Percentiles rank a stretch among this genome's conserved stretches.
These are phyloP conservation scores for Stemphylium vesicarium DNA, from an alignment of 2,329 filamentous ascomycete species.

Conservation along the genomic window DNA sequence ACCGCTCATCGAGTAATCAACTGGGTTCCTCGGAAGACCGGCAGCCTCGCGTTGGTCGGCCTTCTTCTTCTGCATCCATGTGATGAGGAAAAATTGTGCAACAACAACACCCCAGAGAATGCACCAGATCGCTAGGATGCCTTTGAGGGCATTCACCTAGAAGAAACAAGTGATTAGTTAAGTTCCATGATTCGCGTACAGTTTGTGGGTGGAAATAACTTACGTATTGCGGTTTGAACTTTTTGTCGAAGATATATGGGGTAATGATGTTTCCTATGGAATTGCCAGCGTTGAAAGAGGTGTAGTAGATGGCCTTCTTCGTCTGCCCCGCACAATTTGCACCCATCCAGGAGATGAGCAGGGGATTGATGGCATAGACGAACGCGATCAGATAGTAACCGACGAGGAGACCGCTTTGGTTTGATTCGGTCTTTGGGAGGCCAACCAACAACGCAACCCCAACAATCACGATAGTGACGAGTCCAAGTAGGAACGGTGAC, in stretches of 20 bases:
- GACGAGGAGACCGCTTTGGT: constrained; percentile 59
- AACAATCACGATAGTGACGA: constrained; percentile 62
- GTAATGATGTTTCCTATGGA: constrained; percentile 66
- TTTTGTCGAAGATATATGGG: constrained; percentile 31
- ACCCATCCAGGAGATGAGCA: constrained; percentile 72
- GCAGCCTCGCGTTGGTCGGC: constrained; percentile 28
- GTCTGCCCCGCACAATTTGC: constrained; percentile 72
- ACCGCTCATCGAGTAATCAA: constrained; percentile 28
- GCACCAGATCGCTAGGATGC: constrained; percentile 31
- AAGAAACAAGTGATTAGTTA: neutral
- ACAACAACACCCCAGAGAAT: constrained; percentile 28
- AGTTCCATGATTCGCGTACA: neutral
- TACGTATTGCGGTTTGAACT: constrained; percentile 32
- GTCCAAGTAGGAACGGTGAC: constrained; percentile 53
- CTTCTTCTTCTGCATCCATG: constrained; percentile 31
- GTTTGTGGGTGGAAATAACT: neutral
- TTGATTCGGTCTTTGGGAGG: constrained; percentile 47
- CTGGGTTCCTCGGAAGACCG: constrained; percentile 23
- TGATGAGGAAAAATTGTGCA: constrained; percentile 21
- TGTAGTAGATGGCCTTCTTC: constrained; percentile 70
- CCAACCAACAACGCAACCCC: constrained; percentile 65
- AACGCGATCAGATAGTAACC: constrained; percentile 72
- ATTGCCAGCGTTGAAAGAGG: constrained; percentile 67
- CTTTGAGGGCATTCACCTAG: constrained; percentile 29
- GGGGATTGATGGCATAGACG: constrained; percentile 68